These are phyloP conservation scores for Leccinum truebloodii DNA, from an alignment of 768 basidiomycete genomes.

Conservation along the genomic window DNA sequence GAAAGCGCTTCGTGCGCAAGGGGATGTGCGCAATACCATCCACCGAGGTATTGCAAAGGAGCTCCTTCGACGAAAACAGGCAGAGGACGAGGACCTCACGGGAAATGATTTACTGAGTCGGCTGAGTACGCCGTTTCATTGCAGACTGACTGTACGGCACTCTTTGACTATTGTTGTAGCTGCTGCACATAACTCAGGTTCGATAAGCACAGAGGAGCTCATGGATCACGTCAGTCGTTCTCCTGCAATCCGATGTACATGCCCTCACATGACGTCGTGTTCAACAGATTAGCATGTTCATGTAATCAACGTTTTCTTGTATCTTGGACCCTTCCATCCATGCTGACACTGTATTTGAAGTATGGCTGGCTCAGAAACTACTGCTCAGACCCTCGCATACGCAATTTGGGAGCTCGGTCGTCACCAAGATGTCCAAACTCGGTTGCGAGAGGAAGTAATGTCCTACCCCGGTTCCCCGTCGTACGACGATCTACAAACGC, in stretches of 20 bases:
- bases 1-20: slow-evolving; percentile 12
- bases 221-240: slow-evolving; percentile 8
- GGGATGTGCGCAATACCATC: slow-evolving; percentile 16
- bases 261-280: background rate
- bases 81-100: background rate
- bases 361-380: slow-evolving; percentile 10
- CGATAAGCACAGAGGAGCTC: slow-evolving; percentile 2
- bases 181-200: slow-evolving; percentile 6
- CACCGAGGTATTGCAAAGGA: slow-evolving; percentile 13
- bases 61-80: slow-evolving; percentile 10
- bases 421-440: slow-evolving; percentile 3
- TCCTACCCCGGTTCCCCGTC: slow-evolving; percentile 2
- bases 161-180: background rate
- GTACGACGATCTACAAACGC: slow-evolving; percentile 8
- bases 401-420: slow-evolving; percentile 10
- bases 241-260: too few relatives aligned
- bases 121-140: background rate
- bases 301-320: background rate
- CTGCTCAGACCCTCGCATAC: slow-evolving; percentile 7
- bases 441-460: slow-evolving; percentile 5
- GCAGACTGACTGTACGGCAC: background rate
- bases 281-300: slow-evolving; percentile 15
- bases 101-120: slow-evolving; percentile 10
- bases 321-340: background rate
- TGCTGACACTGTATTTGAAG: background rate